These are phyloP conservation scores for Cyphellophora europaea DNA, from an alignment of 2,329 filamentous ascomycete species.

Conservation along the genomic window DNA sequence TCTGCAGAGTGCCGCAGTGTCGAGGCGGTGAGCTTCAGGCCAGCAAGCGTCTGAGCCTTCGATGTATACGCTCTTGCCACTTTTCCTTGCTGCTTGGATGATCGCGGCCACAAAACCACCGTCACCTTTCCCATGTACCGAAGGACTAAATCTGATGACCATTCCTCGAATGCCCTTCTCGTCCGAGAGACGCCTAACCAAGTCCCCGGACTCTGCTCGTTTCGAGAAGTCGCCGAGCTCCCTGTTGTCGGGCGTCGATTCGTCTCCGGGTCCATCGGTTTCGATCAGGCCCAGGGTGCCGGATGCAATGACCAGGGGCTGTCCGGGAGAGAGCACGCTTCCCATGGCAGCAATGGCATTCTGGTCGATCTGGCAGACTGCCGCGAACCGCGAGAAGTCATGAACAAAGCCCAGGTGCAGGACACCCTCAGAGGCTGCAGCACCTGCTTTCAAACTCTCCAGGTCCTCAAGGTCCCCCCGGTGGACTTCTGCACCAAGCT, in stretches of 20 bases:
- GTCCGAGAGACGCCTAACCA: slow-evolving; percentile 18
- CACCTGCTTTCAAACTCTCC: slow-evolving; percentile 24
- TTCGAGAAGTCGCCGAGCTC: slow-evolving; percentile 8
- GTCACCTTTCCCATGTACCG: slow-evolving; percentile 28
- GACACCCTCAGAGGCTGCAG: slow-evolving; percentile 26
- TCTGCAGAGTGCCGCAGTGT: slow-evolving; percentile 29
- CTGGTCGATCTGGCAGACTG: slow-evolving; percentile 22
- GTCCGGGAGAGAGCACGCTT: slow-evolving; percentile 20
- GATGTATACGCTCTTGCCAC: slow-evolving; percentile 25
- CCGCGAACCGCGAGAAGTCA: slow-evolving; percentile 28
- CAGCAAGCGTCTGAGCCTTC: slow-evolving; percentile 28
- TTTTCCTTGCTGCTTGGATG: slow-evolving; percentile 20
- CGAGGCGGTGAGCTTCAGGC: slow-evolving; percentile 28
- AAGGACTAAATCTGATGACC: slow-evolving; percentile 31
- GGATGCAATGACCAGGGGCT: slow-evolving; percentile 28
- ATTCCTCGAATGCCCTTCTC: slow-evolving; percentile 23
- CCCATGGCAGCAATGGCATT: slow-evolving; percentile 29
- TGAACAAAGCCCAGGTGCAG: slow-evolving; percentile 35
- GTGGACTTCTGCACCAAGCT: slow-evolving; percentile 25
- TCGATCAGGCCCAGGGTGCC: slow-evolving; percentile 25
- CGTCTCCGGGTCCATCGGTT: slow-evolving; percentile 23
- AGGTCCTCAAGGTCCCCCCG: slow-evolving; percentile 28
- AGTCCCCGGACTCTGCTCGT: slow-evolving; percentile 19
- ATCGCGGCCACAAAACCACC: slow-evolving; percentile 23
- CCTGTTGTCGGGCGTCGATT: slow-evolving; percentile 15